Base-by-base conservation (phyloP, 2,329 filamentous ascomycete genomes). In the Tothia fuscella region DNA sequence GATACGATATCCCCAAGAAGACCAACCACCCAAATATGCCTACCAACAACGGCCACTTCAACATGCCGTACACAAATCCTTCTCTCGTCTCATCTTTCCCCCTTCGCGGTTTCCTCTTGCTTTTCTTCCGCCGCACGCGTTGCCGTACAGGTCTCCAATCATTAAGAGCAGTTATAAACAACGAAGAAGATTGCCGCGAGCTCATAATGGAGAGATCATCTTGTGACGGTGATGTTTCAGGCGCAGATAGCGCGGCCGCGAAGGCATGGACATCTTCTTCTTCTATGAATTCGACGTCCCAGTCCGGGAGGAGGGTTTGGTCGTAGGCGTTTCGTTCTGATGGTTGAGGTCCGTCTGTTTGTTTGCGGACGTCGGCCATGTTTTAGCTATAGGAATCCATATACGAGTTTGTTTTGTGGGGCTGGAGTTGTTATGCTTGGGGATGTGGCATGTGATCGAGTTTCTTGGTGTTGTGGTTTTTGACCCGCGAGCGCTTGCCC, bases 61-160 rank as follows among this genome's bases (percentile, higher is more conserved):
- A 68, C 33, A 98, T 59, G 2, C 75, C 76, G 59, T 98, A 98
- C 9, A 94, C 71, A 56, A 91, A 85, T 16, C 91, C 91, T 64
- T 98, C 91, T 50, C 91, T 72, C 2, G 89, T 96, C 67, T 98
- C 91, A 57, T 98, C 91, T 54, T 78, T 84, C 48, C 65, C 68
- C 42, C 68, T 63, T 29, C 61, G 60, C 47, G 60, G 64, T 58
- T 53, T 31, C 55, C 49, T 50, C 56, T 59, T 48, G 53, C 61
- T 57, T 58, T 64, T 56, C 22, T 53, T 53, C 46, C 59, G 57
- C 44, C 69, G 67, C 17, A 88, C 71, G 44, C 74, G 78, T 56
- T 89, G 76, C 51, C 82, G 80, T 10, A 96, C 76, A 0, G 91
- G 91, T 13, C 84, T 80, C 91, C 91, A 98, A 66, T 98, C 91